Percentiles rank a stretch among this genome's conserved stretches.
Evolutionary conservation across 1,284 basidiomycete genomes (phyloP).

Genomic region (Chalciporus sp.): DNA sequence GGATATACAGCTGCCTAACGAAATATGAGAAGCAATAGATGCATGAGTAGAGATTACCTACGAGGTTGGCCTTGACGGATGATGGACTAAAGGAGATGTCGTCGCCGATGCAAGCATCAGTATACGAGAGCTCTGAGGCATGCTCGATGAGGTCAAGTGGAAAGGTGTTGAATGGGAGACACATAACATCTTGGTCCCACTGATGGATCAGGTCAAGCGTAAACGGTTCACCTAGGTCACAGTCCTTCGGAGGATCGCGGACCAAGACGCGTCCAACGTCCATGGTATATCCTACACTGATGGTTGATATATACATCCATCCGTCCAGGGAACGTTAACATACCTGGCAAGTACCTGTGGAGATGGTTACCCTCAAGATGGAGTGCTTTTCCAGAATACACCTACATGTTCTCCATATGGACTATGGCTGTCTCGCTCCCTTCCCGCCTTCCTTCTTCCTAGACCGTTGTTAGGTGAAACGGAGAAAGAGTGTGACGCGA

Average conservation of each 20-base stretch:
- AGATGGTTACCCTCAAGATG: constrained; percentile 12
- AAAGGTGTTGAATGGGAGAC: constrained; percentile 36
- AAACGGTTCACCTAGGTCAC: constrained; percentile 33
- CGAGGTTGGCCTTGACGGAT: constrained; percentile 36
- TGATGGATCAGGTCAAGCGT: constrained; percentile 35
- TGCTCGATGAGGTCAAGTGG: constrained; percentile 36
- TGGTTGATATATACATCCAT: not conserved
- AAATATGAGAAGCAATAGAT: constrained; percentile 6
- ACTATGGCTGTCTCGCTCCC: constrained; percentile 15
- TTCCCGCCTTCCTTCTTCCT: constrained; percentile 9
- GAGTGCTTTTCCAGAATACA: constrained; percentile 7
- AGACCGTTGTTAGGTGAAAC: constrained; percentile 5
- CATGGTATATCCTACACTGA: constrained; percentile 22
- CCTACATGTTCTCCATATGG: constrained; percentile 30
- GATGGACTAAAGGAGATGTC: constrained; percentile 36
- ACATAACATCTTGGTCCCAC: constrained; percentile 38
- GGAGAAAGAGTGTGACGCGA: constrained; percentile 1
- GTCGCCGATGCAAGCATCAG: constrained; percentile 28
- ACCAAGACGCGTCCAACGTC: constrained; percentile 37
- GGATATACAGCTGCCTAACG: constrained; percentile 44
- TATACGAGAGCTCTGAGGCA: constrained; percentile 23
- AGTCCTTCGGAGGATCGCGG: constrained; percentile 16
- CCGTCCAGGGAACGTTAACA: not conserved
- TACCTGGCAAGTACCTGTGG: constrained; percentile 33
- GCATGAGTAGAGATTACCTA: constrained; percentile 19